These are phyloP conservation scores for Spathaspora hagerdaliae DNA, from an alignment of 805 yeast species.

Conservation along the genomic window DNA sequence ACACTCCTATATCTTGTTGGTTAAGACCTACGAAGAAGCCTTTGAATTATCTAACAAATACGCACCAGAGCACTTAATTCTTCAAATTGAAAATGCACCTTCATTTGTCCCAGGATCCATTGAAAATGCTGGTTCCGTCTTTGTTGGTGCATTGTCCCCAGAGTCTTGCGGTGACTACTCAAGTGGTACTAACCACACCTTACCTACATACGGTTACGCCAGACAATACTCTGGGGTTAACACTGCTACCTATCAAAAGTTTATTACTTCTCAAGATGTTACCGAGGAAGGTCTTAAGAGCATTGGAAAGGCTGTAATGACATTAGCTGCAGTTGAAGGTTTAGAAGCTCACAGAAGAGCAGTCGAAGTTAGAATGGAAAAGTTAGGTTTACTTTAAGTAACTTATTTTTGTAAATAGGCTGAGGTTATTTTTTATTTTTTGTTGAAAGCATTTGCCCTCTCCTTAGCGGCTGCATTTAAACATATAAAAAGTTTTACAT, in stretches of 20 bases:
- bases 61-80: constrained; percentile 96
- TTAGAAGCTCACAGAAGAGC: constrained; percentile 97
- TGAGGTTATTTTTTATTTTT: no score
- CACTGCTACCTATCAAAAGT: constrained; percentile 92
- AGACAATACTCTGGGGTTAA: constrained; percentile 96
- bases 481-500: no score
- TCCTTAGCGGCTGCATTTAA: no score
- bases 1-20: constrained; percentile 80
- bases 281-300: constrained; percentile 78
- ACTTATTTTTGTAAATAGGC: background rate
- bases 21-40: constrained; percentile 72
- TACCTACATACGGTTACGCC: constrained; percentile 98
- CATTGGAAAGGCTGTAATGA: constrained; percentile 96
- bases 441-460: no score
- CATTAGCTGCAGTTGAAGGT: constrained; percentile 93
- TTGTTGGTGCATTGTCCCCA: constrained; percentile 94
- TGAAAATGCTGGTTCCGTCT: constrained; percentile 92
- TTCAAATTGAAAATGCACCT: constrained; percentile 81
- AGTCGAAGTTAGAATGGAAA: constrained; percentile 88
- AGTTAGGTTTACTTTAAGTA: constrained; percentile 52
- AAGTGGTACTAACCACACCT: constrained; percentile 95
- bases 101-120: constrained; percentile 64
- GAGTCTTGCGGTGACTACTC: constrained; percentile 99
- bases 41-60: constrained; percentile 82
- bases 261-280: constrained; percentile 89